Evolutionary conservation across 495 filamentous ascomycete genomes (phyloP), one percentile per base, ranked within the genome.

Genomic region (Massariosphaeria phaeospora): DNA sequence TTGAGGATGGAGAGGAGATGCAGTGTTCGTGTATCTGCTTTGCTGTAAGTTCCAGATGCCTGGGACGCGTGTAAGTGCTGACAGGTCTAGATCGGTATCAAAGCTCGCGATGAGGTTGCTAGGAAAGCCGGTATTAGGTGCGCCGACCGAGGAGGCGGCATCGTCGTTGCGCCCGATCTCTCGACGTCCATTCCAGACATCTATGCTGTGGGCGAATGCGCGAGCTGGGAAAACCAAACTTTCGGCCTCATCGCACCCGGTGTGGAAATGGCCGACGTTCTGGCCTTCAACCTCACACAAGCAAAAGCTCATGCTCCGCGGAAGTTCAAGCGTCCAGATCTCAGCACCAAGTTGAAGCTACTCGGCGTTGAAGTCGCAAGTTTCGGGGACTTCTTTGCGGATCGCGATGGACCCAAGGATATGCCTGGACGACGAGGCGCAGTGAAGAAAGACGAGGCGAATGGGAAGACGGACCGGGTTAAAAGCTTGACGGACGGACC

Each of bases 321-420:
- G 49, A 70, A 76, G 46, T 96, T 94, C 75, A 88, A 88, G 58
- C 75, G 85, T 20, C 91, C 91, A 0, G 91, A 97, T 64, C 74
- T 96, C 15, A 95, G 89, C 71, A 97, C 91, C 0, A 97, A 95
- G 67, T 69, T 97, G 6, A 97, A 97, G 73, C 75, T 97, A 0
- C 75, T 97, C 0, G 91, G 91, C 0, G 91, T 96, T 2, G 91
- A 96, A 60, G 91, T 97, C 1, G 91, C 91, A 26, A 91, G 86
- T 63, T 97, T 96, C 64, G 91, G 91, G 0, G 91, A 97, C 65
- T 97, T 93, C 74, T 97, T 97, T 57, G 91, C 91, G 2, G 91
- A 97, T 57, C 75, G 89, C 52, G 84, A 95, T 66, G 89, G 89
- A 0, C 89, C 89, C 0, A 88, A 84, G 53, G 79, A 84, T 33